phyloP scores from a whole-genome alignment of 108 stramenopile species.

The Parmales sp. region DNA sequence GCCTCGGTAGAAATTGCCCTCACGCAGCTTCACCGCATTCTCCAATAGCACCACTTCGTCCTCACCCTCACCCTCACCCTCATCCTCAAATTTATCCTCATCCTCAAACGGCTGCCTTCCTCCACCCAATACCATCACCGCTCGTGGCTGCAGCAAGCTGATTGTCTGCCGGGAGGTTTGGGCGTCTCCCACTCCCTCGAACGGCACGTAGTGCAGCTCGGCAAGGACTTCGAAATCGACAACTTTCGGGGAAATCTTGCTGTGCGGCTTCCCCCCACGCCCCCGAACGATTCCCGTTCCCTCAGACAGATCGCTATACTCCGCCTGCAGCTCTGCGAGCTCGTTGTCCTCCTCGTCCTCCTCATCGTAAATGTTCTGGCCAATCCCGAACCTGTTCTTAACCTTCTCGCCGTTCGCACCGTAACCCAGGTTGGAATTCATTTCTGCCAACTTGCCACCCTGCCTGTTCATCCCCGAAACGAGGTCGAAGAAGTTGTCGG shows the following conservation, averaged over 20 bases:
- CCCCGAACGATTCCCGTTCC: slow-evolving; percentile 77
- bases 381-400: too few species aligned
- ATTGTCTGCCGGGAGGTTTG: slow-evolving; percentile 68
- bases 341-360: background rate
- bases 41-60: background rate
- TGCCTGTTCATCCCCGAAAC: slow-evolving; percentile 66
- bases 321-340: background rate
- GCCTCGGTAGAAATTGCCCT: slow-evolving; percentile 31
- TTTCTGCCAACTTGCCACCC: slow-evolving; percentile 1
- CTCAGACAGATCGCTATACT: slow-evolving; percentile 60
- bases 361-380: too few species aligned
- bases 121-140: slow-evolving; percentile 43
- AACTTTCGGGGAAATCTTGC: slow-evolving; percentile 54
- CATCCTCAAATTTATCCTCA: too few species aligned
- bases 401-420: background rate
- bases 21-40: background rate
- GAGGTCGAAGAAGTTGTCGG: slow-evolving; percentile 73
- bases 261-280: slow-evolving; percentile 64
- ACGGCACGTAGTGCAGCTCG: slow-evolving; percentile 66
- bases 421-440: background rate
- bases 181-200: slow-evolving; percentile 73
- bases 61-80: background rate
- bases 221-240: slow-evolving; percentile 60
- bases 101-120: background rate
- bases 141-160: slow-evolving; percentile 70